Evolutionary conservation across 2,329 filamentous ascomycete genomes (phyloP), one percentile per base, ranked within the genome.

Genomic region (Fusarium palustre): DNA sequence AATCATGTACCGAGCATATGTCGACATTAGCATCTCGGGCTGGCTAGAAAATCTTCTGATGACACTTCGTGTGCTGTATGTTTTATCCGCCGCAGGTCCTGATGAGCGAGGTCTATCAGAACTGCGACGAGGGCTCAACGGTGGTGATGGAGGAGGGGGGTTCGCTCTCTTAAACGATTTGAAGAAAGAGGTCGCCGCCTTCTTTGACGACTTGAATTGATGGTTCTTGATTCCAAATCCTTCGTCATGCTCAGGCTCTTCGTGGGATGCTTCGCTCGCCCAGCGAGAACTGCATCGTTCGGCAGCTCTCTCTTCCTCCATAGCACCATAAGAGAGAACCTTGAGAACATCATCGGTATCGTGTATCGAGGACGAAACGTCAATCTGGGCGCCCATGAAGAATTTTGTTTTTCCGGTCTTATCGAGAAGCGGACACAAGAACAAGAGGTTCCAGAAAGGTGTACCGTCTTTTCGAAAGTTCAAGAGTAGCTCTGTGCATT

Each of bases 381-480:
- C 85, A 53, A 89, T 82, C 64, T 89, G 85, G 0, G 83, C 86
- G 1, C 85, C 86, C 18, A 90, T 79, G 69, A 85, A 87, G 74
- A 84, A 88, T 0, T 79, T 79, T 3, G 85, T 75, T 10, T 81
- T 81, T 5, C 86, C 86, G 1, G 79, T 69, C 0, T 76, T 74
- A 59, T 87, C 83, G 25, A 81, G 78, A 1, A 90, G 75, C 0
- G 88, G 87, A 47, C 84, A 82, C 2, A 84, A 76, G 50, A 85
- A 87, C 0, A 89, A 76, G 11, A 89, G 73, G 52, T 88, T 89
- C 85, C 85, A 87, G 68, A 87, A 87, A 0, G 85, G 83, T 24
- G 82, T 79, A 11, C 85, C 85, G 47, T 83, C 82, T 57, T 84
- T 83, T 20, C 80, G 80, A 61, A 85, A 84, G 64, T 87, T 87